These are phyloP conservation scores for Rhizomucor pusillus DNA, from an alignment of 371 early-diverging fungal genomes.

Conservation along the genomic window DNA sequence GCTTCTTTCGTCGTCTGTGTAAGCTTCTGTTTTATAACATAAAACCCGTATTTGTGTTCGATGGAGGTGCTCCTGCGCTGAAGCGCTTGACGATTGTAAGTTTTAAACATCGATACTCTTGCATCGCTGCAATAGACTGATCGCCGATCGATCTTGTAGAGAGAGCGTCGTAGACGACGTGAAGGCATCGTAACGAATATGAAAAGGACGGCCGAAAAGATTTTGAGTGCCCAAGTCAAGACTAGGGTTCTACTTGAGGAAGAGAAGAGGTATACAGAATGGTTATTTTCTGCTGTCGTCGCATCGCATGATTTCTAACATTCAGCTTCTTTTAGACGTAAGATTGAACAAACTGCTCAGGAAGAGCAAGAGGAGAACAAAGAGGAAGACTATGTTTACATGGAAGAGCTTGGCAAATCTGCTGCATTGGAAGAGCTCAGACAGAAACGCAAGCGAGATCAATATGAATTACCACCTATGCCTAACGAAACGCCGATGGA, in stretches of 20 bases:
- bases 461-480: constrained; percentile 66
- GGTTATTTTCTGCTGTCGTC: background rate
- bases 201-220: constrained; percentile 78
- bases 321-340: constrained; percentile 4
- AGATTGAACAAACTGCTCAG: background rate
- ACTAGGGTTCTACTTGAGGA: constrained; percentile 54
- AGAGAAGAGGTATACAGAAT: constrained; percentile 35
- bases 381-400: constrained; percentile 33
- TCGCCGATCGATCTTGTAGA: constrained; percentile 26
- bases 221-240: constrained; percentile 78
- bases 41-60: constrained; percentile 95
- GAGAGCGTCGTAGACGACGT: constrained; percentile 52
- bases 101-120: background rate
- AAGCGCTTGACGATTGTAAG: constrained; percentile 79
- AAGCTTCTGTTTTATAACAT: constrained; percentile 92
- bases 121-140: background rate
- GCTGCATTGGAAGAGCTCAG: constrained; percentile 27
- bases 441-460: constrained; percentile 60
- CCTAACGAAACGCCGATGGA: background rate
- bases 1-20: constrained; percentile 91
- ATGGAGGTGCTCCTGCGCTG: constrained; percentile 85
- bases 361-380: constrained; percentile 19
- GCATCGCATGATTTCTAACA: background rate
- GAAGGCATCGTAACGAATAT: constrained; percentile 53
- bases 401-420: constrained; percentile 28